Evolutionary conservation across 176 grass and related monocot genomes (phyloP).

Genomic region (Carex kokanica): DNA sequence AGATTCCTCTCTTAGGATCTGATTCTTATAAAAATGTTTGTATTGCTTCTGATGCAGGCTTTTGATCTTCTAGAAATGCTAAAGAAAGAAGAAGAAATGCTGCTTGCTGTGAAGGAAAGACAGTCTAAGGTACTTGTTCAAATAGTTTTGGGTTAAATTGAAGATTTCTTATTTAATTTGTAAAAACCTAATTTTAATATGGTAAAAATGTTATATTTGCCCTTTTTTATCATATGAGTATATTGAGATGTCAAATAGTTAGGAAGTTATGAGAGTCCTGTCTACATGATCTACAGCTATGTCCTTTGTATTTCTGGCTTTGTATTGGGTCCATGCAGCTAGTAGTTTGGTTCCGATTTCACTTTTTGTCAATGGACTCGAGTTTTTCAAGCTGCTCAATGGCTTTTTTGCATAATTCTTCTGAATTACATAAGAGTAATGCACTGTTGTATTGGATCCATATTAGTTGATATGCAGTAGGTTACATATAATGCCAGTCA

Average conservation of each 20-base stretch:
- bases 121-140: conserved; percentile 47
- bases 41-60: conserved; percentile 35
- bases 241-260: background rate
- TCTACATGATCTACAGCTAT: background rate
- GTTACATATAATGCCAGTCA: background rate
- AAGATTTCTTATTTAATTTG: background rate
- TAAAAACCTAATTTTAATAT: background rate
- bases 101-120: conserved; percentile 70
- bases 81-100: conserved; percentile 88
- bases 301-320: background rate
- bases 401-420: background rate
- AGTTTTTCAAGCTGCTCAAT: background rate
- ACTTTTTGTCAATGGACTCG: background rate
- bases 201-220: background rate
- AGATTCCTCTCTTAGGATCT: background rate
- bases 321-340: background rate
- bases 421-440: background rate
- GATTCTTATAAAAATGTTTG: background rate
- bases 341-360: background rate
- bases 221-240: background rate
- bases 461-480: background rate
- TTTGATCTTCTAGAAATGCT: conserved; percentile 94
- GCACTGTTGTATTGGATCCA: background rate
- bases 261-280: background rate
- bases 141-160: background rate